phyloP scores from a whole-genome alignment of 2,329 filamentous ascomycete genomes.

The Calonectria ilicicola region DNA sequence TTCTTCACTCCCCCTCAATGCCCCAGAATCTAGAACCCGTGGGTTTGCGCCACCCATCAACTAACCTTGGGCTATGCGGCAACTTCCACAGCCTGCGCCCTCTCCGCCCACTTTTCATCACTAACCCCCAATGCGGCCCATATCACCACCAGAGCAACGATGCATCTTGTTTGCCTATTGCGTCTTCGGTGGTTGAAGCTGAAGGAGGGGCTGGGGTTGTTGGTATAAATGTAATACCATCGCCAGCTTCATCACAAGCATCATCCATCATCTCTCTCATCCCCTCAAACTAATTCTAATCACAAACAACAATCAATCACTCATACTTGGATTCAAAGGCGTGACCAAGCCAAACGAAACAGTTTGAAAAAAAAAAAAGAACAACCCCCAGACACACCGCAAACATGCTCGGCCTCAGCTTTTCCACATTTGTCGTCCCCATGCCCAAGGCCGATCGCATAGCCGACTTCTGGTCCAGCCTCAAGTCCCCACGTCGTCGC shows the following conservation, averaged over 20 bases:
- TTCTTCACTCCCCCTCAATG: background rate
- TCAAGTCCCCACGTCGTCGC: slow-evolving; percentile 32
- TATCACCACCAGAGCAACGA: background rate
- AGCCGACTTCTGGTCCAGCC: slow-evolving; percentile 26
- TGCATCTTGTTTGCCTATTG: background rate
- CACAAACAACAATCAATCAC: background rate
- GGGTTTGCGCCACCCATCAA: background rate
- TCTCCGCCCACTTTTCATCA: background rate
- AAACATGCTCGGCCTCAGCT: slow-evolving; percentile 38
- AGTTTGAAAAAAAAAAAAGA: background rate
- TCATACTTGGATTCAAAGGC: too few species aligned
- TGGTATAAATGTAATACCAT: background rate
- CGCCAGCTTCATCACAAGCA: background rate
- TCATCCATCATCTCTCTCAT: too few species aligned
- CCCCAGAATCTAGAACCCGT: background rate
- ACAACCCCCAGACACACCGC: background rate
- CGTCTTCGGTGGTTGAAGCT: background rate
- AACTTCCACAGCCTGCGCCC: background rate
- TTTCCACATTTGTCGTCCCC: slow-evolving; percentile 33
- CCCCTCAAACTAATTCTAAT: background rate
- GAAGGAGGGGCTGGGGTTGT: background rate
- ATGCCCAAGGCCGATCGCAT: slow-evolving; percentile 21
- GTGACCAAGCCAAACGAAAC: background rate
- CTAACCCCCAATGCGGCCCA: background rate
- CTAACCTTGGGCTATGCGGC: background rate